A percentile compares a stretch with the other conserved stretches of the same genome.
Conservation (phyloP, 768 basidiomycete species). For the Hydnum rufescens region DNA sequence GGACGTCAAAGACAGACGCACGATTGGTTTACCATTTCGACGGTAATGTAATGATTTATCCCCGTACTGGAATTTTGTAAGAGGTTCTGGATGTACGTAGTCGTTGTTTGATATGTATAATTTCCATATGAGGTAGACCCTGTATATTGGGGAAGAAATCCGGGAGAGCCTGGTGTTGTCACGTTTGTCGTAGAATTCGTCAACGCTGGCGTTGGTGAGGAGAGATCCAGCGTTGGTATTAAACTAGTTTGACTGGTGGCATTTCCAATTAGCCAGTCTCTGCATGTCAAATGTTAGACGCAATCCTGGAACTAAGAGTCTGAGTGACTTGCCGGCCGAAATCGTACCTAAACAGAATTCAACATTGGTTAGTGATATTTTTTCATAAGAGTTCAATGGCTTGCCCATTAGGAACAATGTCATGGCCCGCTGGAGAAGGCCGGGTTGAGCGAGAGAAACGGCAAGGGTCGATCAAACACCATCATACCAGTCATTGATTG, state of each 20-base stretch:
- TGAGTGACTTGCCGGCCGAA: constrained; percentile 36
- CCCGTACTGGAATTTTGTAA: constrained; percentile 47
- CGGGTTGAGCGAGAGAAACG: too few relatives aligned
- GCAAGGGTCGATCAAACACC: too few relatives aligned
- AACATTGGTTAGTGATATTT: background rate
- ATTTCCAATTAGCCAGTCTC: constrained; percentile 69
- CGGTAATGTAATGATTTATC: constrained; percentile 46
- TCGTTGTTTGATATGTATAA: constrained; percentile 55
- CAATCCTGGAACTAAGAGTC: background rate
- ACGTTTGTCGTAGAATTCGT: background rate
- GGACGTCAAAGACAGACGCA: background rate
- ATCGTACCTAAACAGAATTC: constrained; percentile 32
- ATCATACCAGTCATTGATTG: too few relatives aligned
- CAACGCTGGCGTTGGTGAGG: background rate
- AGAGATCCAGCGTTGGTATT: constrained; percentile 7
- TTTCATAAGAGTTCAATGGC: too few relatives aligned
- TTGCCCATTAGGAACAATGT: background rate
- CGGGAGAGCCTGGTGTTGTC: background rate
- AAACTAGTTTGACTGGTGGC: constrained; percentile 31
- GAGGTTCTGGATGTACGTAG: constrained; percentile 47
- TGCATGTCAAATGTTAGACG: background rate
- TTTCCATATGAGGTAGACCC: constrained; percentile 43
- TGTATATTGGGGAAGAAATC: constrained; percentile 26
- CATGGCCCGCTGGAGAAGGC: too few relatives aligned
- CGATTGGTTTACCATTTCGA: constrained; percentile 16